Base-by-base conservation (phyloP, 1,139 yeast genomes). In the Chernovozyma sophiae-reginae region DNA sequence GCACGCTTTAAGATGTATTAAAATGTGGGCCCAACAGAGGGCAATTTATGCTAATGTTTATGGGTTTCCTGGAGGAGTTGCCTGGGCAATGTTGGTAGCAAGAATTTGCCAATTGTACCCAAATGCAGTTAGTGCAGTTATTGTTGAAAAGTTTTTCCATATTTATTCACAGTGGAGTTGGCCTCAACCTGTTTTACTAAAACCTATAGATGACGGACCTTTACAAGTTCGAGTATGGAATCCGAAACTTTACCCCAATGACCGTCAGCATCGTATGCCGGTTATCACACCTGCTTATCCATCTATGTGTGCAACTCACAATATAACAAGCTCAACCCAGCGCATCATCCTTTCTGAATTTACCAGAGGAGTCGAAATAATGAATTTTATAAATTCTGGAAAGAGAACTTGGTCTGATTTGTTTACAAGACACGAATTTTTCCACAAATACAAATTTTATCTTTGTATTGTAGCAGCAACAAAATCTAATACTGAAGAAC, bases 211-310 rank as follows among this genome's bases (percentile, higher is more conserved):
- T 55, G 97, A 90, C 60, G 98, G 98, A 0, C 97, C 98, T 0
- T 65, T 94, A 33, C 97, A 90, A 50, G 97, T 89, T 0, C 74
- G 96, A 43, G 95, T 92, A 4, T 92, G 99, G 99, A 92, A 92
- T 55, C 99, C 99, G 5, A 76, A 84, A 45, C 63, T 92, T 4
- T 92, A 92, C 53, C 81, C 90, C 2, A 86, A 79, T 47, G 99
- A 92, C 55, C 75, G 95, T 41, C 79, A 79, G 25, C 99, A 92
- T 60, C 71, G 81, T 47, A 94, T 92, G 98, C 99, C 99, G 0
- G 96, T 92, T n/a, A 92, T 92, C 38, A 92, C 99, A 0, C 99
- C 99, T 0, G 97, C 98, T 0, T 92, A 92, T 54, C 99, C 99
- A 0, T 89, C 97, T 1, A 92, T 92, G 98, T 92, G 99, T 62